Evolutionary conservation across 2,329 filamentous ascomycete species (phyloP).

Genomic region (Epichloe uncinata): DNA sequence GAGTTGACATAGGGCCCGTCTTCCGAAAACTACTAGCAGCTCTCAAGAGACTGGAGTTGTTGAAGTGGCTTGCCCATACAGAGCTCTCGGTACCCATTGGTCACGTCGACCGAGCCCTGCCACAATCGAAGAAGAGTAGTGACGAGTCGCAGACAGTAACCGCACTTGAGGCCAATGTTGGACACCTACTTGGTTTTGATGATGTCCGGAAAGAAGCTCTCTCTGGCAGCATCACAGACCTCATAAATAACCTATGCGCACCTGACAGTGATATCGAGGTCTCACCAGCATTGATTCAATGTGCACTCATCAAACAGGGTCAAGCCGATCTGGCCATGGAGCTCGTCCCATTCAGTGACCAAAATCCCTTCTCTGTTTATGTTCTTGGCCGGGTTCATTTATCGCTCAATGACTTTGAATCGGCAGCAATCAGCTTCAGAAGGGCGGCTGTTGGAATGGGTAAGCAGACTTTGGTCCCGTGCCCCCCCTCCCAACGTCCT

Average conservation of each 20-base stretch:
- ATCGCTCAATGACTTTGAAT: constrained; percentile 56
- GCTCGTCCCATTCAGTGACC: constrained; percentile 40
- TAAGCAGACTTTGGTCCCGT: constrained; percentile 31
- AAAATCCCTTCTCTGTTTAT: constrained; percentile 58
- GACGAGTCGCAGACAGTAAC: constrained; percentile 39
- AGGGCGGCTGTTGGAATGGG: constrained; percentile 73
- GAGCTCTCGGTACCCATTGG: constrained; percentile 38
- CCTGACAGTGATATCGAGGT: constrained; percentile 53
- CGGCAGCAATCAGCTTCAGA: constrained; percentile 64
- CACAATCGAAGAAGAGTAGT: constrained; percentile 25
- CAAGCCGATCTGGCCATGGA: constrained; percentile 47
- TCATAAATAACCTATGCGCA: constrained; percentile 52
- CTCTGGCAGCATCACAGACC: constrained; percentile 48
- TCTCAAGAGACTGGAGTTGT: constrained; percentile 60
- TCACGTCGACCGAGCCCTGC: constrained; percentile 22
- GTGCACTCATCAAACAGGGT: constrained; percentile 44
- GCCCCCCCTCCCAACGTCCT: not conserved
- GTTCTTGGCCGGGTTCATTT: constrained; percentile 72
- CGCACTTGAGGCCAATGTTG: constrained; percentile 44
- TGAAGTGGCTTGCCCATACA: constrained; percentile 53
- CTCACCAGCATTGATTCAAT: constrained; percentile 47
- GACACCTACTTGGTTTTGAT: constrained; percentile 49
- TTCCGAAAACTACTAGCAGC: constrained; percentile 58
- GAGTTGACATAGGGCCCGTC: constrained; percentile 53
- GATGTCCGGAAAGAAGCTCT: constrained; percentile 37